Conservation (phyloP, 2,329 filamentous ascomycete species). For the Hawksworthiomyces lignivorus region DNA sequence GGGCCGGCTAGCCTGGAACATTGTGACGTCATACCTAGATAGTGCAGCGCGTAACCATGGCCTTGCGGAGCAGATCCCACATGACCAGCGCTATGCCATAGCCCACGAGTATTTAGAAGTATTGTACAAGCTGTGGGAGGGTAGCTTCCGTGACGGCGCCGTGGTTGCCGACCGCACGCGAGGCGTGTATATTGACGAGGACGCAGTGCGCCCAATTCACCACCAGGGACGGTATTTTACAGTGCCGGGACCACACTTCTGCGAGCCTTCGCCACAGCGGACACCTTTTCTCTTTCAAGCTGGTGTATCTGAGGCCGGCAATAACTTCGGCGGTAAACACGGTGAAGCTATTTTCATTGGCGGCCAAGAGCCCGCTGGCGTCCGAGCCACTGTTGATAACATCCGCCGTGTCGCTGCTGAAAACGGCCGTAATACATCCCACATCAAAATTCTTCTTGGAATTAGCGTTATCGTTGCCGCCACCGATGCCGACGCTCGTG, state of each 20-base stretch:
- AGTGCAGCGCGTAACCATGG: constrained; percentile 13
- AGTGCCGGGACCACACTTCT: neutral
- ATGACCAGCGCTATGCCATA: constrained; percentile 17
- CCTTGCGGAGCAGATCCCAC: constrained; percentile 10
- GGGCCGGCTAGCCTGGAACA: constrained; percentile 15
- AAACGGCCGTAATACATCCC: constrained; percentile 12
- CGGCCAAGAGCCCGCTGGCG: constrained; percentile 12
- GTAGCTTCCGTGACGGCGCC: constrained; percentile 6
- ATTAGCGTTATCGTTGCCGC: constrained; percentile 14
- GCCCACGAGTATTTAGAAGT: constrained; percentile 18
- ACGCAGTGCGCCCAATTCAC: constrained; percentile 4
- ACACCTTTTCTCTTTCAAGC: constrained; percentile 19
- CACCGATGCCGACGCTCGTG: constrained; percentile 16
- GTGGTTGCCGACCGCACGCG: constrained; percentile 5
- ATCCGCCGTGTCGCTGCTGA: constrained; percentile 11
- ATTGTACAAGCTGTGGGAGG: constrained; percentile 16
- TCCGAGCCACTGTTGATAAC: constrained; percentile 3
- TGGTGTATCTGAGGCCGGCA: constrained; percentile 16
- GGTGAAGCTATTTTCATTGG: constrained; percentile 17
- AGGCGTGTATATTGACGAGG: neutral
- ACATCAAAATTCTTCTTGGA: constrained; percentile 15
- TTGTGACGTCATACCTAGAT: constrained; percentile 16
- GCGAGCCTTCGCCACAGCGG: constrained; percentile 9
- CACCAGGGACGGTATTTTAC: constrained; percentile 8
- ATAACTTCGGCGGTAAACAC: constrained; percentile 16